Conservation (phyloP, 106 monocot species). For the Hemerocallis citrina region DNA sequence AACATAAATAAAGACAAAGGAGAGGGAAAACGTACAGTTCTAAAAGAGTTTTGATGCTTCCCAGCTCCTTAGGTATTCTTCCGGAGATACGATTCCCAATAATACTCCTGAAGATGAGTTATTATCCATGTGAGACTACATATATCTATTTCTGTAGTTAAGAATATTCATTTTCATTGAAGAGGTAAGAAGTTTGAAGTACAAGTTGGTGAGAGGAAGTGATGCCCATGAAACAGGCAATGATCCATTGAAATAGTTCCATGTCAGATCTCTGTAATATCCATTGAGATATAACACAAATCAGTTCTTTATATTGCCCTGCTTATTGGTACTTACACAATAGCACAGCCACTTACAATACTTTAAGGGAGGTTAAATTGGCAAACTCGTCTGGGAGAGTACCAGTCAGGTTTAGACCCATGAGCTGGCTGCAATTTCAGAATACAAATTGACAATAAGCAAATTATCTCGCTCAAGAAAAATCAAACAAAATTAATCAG, state of each 20-base stretch:
- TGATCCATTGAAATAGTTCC: conserved; percentile 43
- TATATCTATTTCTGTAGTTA: neutral
- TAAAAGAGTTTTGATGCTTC: conserved; percentile 12
- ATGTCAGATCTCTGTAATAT: conserved; percentile 25
- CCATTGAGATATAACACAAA: no score
- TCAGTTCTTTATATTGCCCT: no score
- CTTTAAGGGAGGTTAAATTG: conserved; percentile 22
- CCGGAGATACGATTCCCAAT: conserved; percentile 36
- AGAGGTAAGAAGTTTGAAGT: conserved; percentile 1
- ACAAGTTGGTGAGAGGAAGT: conserved; percentile 30
- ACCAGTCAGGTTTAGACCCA: conserved; percentile 44
- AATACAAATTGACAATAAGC: neutral
- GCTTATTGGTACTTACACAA: no score
- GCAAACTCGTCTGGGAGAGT: conserved; percentile 44
- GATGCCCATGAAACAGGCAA: conserved; percentile 36
- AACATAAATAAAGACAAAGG: neutral
- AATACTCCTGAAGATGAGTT: conserved; percentile 18
- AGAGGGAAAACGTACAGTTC: neutral
- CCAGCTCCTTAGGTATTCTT: conserved; percentile 33
- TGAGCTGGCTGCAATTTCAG: conserved; percentile 22
- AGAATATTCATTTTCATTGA: neutral
- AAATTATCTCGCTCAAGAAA: no score
- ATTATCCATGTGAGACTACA: neutral
- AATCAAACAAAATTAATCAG: no score
- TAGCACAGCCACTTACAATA: conserved; percentile 7